phyloP scores from a whole-genome alignment of 169 alveolate genomes.

The Cryptosporidium baileyi region DNA sequence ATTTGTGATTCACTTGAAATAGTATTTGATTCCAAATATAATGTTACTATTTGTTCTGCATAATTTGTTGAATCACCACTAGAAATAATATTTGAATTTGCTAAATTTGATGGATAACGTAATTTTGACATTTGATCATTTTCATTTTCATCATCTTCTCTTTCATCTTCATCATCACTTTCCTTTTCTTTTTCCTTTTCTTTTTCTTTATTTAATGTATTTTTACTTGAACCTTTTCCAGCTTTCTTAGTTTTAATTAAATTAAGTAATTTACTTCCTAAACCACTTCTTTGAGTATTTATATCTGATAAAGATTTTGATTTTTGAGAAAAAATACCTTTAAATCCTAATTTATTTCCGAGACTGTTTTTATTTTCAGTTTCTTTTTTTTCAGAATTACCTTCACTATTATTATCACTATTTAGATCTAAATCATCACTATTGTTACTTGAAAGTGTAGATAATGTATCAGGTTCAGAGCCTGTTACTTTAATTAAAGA shows the following conservation, averaged over 20 bases:
- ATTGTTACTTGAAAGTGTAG: no score
- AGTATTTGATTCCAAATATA: slow-evolving; percentile 32
- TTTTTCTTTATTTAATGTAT: not conserved
- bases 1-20: not conserved
- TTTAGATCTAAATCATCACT: no score
- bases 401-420: no score
- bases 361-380: not conserved
- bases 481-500: not conserved
- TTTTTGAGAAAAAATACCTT: not conserved
- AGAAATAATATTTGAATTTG: not conserved
- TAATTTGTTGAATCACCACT: not conserved
- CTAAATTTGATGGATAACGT: slow-evolving; percentile 25
- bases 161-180: not conserved
- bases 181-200: not conserved
- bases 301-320: not conserved
- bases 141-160: no score
- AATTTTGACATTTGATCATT: no score
- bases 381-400: not conserved
- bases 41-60: not conserved
- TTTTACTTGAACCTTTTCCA: no score
- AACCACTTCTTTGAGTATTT: not conserved
- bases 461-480: no score
- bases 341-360: no score
- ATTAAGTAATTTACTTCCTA: not conserved
- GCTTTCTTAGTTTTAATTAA: not conserved